Evolutionary conservation across 2,329 filamentous ascomycete species (phyloP), one percentile per base, ranked within the genome.

Genomic region (Thelonectria blattea): DNA sequence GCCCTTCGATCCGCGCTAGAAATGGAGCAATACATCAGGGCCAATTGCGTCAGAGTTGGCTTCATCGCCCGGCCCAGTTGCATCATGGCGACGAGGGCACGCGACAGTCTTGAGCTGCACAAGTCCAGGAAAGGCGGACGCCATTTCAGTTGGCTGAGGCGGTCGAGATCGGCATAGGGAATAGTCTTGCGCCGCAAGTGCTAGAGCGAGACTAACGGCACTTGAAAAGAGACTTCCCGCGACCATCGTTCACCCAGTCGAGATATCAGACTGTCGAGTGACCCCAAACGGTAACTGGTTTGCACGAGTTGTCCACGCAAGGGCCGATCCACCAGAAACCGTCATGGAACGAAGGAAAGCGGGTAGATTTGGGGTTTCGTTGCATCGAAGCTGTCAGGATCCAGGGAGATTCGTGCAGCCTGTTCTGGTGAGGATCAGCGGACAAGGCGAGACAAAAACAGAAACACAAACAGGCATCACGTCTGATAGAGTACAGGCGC

Each of bases 1-100:
- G n/a, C n/a, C 39, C 56, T 8, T 56, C n/a, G 46, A 52, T 49
- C 42, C 39, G 54, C 59, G 60, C 62, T 63, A 59, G 39, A 42
- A 49, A 69, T 62, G 17, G 63, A 63, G 60, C 58, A 70, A 70
- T 69, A 60, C 55, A 34, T 65, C 62, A 64, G 51, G 66, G 65
- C 61, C 41, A 30, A 65, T 70, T 60, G 68, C 65, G 68, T 63
- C 60, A 70, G 65, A 60, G 34, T 41, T 48, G 55, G 46, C 51
- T 52, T 61, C 32, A 49, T 43, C 46, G 45, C 27, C 43, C 45
- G 32, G 53, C 20, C 41, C 48, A 22, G 62, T 67, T 63, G 57
- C 63, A 60, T 60, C 62, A 64, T 55, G 52, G 27, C 27, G 8
- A 30, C 8, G 27, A 30, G 27, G 42, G 52, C 54, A 37, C 46